These are phyloP conservation scores for Leccinum discolor DNA, from an alignment of 1,284 basidiomycete genomes.

Conservation along the genomic window DNA sequence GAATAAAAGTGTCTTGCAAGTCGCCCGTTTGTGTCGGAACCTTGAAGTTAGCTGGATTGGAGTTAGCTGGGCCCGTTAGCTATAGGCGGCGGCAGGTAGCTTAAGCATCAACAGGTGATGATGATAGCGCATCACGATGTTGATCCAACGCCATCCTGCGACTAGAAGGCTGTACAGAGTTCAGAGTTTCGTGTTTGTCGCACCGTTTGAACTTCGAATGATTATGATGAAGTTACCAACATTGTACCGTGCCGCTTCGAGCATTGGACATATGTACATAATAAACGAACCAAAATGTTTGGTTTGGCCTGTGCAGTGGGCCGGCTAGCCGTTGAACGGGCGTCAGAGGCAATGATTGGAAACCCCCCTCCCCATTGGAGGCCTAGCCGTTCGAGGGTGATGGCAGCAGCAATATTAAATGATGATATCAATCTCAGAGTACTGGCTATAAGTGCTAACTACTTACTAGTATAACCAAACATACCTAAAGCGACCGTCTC, in stretches of 20 bases:
- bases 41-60: not conserved
- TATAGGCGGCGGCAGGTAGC: not conserved
- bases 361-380: not conserved
- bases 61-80: not conserved
- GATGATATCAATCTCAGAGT: not conserved
- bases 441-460: not conserved
- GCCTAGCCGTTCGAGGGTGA: not conserved
- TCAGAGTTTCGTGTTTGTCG: not conserved
- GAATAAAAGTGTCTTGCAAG: not conserved
- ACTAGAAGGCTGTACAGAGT: not conserved
- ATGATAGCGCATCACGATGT: constrained; percentile 6
- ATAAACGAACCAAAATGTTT: not conserved
- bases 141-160: constrained; percentile 5
- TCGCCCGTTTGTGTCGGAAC: not conserved
- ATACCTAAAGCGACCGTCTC: not conserved
- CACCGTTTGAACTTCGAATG: not conserved
- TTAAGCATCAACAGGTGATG: not conserved
- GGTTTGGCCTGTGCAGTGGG: not conserved
- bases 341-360: not conserved
- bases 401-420: not conserved
- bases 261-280: not conserved
- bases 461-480: not conserved
- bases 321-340: not conserved
- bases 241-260: not conserved
- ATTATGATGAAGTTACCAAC: not conserved